Evolutionary conservation across 2,329 filamentous ascomycete genomes (phyloP).

Genomic region (Plenodomus tracheiphilus): DNA sequence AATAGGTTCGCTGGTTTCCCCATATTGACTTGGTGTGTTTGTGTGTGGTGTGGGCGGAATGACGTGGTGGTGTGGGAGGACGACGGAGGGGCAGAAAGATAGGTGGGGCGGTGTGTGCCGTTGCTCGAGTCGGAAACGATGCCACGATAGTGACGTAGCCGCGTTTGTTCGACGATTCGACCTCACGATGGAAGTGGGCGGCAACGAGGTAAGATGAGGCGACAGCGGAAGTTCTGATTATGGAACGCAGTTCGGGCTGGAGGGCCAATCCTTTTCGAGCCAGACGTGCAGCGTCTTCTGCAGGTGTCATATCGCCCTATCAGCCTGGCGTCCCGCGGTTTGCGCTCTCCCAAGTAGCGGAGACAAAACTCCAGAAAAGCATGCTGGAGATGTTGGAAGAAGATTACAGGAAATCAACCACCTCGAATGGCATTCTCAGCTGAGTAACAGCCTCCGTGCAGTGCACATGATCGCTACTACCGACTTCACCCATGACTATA

Average conservation of each 20-base stretch:
- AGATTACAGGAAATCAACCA: not conserved
- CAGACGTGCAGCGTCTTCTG: constrained; percentile 13
- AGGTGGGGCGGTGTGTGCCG: constrained; percentile 14
- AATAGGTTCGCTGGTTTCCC: constrained; percentile 66
- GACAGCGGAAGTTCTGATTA: constrained; percentile 1
- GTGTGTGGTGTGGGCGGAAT: constrained; percentile 10
- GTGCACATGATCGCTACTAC: constrained; percentile 10
- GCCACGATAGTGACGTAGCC: constrained; percentile 13
- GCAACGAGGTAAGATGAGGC: not conserved
- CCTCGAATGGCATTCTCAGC: not conserved
- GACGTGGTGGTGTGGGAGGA: constrained; percentile 8
- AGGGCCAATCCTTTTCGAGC: constrained; percentile 12
- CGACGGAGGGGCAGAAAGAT: constrained; percentile 14
- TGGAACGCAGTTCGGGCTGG: constrained; percentile 8
- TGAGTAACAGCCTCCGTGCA: constrained; percentile 2
- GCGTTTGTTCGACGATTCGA: not conserved
- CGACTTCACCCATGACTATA: constrained; percentile 6
- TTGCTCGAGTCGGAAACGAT: constrained; percentile 11
- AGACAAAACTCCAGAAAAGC: constrained; percentile 2
- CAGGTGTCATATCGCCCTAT: constrained; percentile 7
- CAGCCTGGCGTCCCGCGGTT: constrained; percentile 6
- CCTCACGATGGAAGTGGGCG: not conserved
- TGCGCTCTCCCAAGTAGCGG: constrained; percentile 4
- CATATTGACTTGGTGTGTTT: constrained; percentile 29
- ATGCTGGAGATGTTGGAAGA: not conserved